Conservation (phyloP, 2,329 filamentous ascomycete genomes). For the Fusarium lateritium region DNA sequence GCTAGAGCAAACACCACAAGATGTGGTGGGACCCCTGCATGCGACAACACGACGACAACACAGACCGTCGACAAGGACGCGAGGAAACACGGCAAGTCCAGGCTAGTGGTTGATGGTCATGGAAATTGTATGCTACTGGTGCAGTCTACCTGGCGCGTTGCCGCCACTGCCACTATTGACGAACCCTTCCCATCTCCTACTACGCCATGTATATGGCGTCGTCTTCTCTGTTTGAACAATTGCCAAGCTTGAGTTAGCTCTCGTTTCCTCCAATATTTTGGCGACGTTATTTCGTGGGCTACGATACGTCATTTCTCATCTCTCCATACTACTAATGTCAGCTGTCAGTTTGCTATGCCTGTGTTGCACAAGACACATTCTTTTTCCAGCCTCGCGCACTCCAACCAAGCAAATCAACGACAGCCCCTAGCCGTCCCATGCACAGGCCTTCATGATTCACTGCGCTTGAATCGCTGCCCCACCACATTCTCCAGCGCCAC, state of each 20-base stretch:
- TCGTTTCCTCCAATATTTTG: not conserved
- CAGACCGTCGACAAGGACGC: not conserved
- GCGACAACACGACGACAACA: not conserved
- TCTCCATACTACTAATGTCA: not conserved
- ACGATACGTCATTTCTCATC: not conserved
- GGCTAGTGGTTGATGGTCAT: not conserved
- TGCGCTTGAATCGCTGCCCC: not conserved
- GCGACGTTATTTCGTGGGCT: not conserved
- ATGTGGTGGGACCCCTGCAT: not conserved
- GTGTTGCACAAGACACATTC: not conserved
- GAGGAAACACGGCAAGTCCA: not conserved
- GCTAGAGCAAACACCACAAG: not conserved
- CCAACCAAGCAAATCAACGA: not conserved
- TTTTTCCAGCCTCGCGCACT: not conserved
- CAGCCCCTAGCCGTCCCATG: not conserved
- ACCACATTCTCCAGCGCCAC: not conserved
- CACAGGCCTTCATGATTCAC: not conserved
- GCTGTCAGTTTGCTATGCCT: not conserved
- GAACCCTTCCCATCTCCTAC: not conserved
- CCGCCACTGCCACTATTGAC: not conserved
- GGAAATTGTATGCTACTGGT: not conserved
- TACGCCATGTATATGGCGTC: not conserved
- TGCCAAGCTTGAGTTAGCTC: not conserved
- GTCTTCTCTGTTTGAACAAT: not conserved
- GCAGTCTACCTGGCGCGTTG: not conserved